Percentiles rank a stretch among this genome's conserved stretches.
These are phyloP conservation scores for Elaeis oleifera DNA, from an alignment of 202 grass and related monocot genomes.

Conservation along the genomic window DNA sequence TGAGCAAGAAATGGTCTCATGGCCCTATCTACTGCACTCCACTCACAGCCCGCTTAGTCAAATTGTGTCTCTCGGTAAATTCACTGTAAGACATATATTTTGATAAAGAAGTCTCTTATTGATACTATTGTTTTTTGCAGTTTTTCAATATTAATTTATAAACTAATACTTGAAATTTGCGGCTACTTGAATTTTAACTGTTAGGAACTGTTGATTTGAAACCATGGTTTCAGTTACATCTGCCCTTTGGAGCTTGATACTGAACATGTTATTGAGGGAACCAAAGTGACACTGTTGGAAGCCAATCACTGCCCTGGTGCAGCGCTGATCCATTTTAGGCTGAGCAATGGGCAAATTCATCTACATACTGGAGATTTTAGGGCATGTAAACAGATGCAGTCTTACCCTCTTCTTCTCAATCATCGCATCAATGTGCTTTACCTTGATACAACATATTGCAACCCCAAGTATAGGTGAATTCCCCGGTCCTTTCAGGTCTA, in stretches of 20 bases:
- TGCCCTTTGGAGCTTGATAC: slow-evolving; percentile 54
- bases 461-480: slow-evolving; percentile 65
- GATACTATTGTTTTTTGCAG: no score
- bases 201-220: no score
- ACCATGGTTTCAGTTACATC: slow-evolving; percentile 38
- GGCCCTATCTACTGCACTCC: slow-evolving; percentile 62
- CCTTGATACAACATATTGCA: slow-evolving; percentile 73
- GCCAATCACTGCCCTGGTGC: slow-evolving; percentile 80
- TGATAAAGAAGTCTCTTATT: neutral
- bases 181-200: no score
- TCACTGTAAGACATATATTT: slow-evolving; percentile 28
- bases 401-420: slow-evolving; percentile 41
- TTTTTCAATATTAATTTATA: no score
- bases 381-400: slow-evolving; percentile 56
- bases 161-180: no score
- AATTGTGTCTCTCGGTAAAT: slow-evolving; percentile 53
- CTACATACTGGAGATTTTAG: slow-evolving; percentile 76
- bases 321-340: slow-evolving; percentile 48
- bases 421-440: slow-evolving; percentile 56
- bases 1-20: slow-evolving; percentile 65
- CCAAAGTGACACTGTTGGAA: slow-evolving; percentile 52
- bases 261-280: slow-evolving; percentile 52
- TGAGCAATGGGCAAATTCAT: slow-evolving; percentile 45
- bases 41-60: slow-evolving; percentile 54
- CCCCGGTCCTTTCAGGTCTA: neutral